Evolutionary conservation across 2,329 filamentous ascomycete genomes (phyloP).

Genomic region (Arthrobotrys sinensis): DNA sequence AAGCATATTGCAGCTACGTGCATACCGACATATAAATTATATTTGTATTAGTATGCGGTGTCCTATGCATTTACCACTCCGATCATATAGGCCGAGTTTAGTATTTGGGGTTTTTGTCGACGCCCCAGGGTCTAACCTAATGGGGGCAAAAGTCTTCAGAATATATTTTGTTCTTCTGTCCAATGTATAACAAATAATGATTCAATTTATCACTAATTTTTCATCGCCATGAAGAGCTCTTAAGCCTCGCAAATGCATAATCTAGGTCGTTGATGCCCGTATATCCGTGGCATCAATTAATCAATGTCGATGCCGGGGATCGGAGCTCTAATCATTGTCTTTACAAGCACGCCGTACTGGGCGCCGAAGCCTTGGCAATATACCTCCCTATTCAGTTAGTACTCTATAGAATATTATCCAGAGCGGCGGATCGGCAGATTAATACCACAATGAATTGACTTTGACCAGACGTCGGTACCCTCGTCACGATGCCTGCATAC

Average conservation of each 20-base stretch:
- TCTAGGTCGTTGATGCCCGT: conserved; percentile 1
- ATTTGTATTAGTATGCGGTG: conserved; percentile 3
- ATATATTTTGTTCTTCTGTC: not conserved
- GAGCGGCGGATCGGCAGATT: not conserved
- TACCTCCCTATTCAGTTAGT: not conserved
- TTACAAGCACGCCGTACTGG: not conserved
- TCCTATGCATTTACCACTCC: not conserved
- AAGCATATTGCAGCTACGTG: not conserved
- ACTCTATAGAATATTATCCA: not conserved
- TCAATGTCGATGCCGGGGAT: not conserved
- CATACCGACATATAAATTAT: not conserved
- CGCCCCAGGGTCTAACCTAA: not conserved
- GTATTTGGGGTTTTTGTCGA: not conserved
- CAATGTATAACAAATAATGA: not conserved
- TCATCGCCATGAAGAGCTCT: not conserved
- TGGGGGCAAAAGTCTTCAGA: not conserved
- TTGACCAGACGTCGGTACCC: conserved; percentile 6
- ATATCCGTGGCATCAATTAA: conserved; percentile 1
- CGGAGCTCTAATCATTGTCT: conserved; percentile 1
- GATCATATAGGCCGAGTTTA: not conserved
- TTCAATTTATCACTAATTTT: too few species aligned
- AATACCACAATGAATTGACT: conserved; percentile 5
- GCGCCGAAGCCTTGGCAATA: conserved; percentile 1
- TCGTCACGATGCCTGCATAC: not conserved
- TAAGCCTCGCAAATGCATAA: not conserved